These are phyloP conservation scores for Podosphaera aphanis DNA, from an alignment of 2,329 filamentous ascomycete genomes.

Conservation along the genomic window DNA sequence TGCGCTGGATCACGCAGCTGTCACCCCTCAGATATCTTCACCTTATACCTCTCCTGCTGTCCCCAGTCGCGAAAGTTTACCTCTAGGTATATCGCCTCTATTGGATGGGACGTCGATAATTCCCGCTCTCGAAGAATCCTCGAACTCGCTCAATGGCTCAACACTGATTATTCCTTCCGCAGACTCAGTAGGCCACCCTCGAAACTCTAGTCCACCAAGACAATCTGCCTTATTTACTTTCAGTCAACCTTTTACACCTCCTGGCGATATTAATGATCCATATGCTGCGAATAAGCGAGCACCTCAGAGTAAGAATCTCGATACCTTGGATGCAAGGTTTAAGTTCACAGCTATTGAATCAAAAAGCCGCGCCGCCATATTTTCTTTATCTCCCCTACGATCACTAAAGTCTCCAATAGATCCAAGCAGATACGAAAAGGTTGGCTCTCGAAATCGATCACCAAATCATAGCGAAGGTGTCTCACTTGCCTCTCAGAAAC, in stretches of 20 bases:
- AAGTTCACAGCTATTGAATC: slow-evolving; percentile 46
- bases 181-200: slow-evolving; percentile 32
- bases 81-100: slow-evolving; percentile 15
- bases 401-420: slow-evolving; percentile 13
- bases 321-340: slow-evolving; percentile 56
- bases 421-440: slow-evolving; percentile 25
- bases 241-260: slow-evolving; percentile 54
- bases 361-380: slow-evolving; percentile 36
- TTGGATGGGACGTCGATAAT: slow-evolving; percentile 9
- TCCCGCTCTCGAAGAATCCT: slow-evolving; percentile 5
- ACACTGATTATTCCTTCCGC: slow-evolving; percentile 14
- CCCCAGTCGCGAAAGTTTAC: slow-evolving; percentile 10
- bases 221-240: slow-evolving; percentile 38
- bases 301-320: slow-evolving; percentile 40
- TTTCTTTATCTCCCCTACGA: slow-evolving; percentile 27
- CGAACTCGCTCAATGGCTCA: slow-evolving; percentile 12
- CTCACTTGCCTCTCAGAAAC: slow-evolving; percentile 16
- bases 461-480: neutral
- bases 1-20: slow-evolving; percentile 22
- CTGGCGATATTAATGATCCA: slow-evolving; percentile 60
- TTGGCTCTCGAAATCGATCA: slow-evolving; percentile 18
- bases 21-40: slow-evolving; percentile 47
- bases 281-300: slow-evolving; percentile 65
- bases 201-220: slow-evolving; percentile 41
- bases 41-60: slow-evolving; percentile 25